A percentile compares a stretch with the other conserved stretches of the same genome.
Evolutionary conservation across 164 flowering plant genomes (phyloP).

Genomic region (Santalum album): DNA sequence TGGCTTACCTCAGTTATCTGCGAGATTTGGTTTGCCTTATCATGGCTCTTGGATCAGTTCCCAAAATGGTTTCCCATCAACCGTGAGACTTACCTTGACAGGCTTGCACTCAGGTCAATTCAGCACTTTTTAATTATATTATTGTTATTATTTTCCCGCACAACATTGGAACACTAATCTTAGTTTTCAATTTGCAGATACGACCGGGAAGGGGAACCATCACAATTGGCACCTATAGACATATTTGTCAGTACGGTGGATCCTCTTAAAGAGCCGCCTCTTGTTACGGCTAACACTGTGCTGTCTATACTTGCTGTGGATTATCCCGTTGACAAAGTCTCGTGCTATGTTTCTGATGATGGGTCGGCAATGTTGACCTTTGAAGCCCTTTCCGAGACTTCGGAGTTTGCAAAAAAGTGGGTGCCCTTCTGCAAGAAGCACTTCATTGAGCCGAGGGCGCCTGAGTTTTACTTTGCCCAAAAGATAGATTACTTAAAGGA

Average conservation of each 20-base stretch:
- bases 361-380: conserved; percentile 97
- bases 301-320: conserved; percentile 95
- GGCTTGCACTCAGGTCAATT: conserved; percentile 78
- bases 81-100: conserved; percentile 92
- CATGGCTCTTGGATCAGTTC: conserved; percentile 98
- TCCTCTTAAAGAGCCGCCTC: conserved; percentile 96
- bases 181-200: conserved; percentile 32
- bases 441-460: conserved; percentile 93
- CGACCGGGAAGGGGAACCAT: conserved; percentile 93
- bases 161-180: neutral
- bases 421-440: conserved; percentile 98
- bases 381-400: conserved; percentile 90
- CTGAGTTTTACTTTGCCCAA: conserved; percentile 90
- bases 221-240: conserved; percentile 88
- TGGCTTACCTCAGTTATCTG: conserved; percentile 93
- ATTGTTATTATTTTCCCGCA: neutral
- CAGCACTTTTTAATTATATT: no score
- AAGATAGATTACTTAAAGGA: conserved; percentile 96
- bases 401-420: conserved; percentile 98
- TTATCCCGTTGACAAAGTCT: conserved; percentile 96
- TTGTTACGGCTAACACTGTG: conserved; percentile 92
- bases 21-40: conserved; percentile 97
- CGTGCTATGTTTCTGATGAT: conserved; percentile 98
- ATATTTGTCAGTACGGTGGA: conserved; percentile 98
- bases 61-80: conserved; percentile 96